Percentiles rank a stretch among this genome's conserved stretches.
These are phyloP conservation scores for Ascochyta viciae-villosae DNA, from an alignment of 2,329 filamentous ascomycete genomes.

Conservation along the genomic window DNA sequence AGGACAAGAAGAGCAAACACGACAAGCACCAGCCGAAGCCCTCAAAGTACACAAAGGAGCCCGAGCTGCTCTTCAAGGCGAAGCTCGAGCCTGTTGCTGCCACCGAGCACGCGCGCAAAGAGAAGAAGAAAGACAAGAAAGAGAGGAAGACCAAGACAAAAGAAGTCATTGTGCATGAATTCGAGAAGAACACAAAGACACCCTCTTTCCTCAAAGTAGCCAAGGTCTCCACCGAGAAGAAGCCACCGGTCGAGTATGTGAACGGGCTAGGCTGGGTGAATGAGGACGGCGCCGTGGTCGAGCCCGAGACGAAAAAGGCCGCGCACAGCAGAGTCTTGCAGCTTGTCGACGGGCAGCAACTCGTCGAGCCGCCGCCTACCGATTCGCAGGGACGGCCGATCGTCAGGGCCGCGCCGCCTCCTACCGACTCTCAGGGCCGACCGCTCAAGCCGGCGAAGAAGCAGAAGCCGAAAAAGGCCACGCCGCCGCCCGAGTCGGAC, in stretches of 20 bases:
- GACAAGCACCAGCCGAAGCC: constrained; percentile 64
- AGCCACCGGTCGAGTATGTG: constrained; percentile 70
- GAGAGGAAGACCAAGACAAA: constrained; percentile 59
- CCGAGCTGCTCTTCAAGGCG: constrained; percentile 86
- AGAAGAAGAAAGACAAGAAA: constrained; percentile 64
- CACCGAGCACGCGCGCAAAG: constrained; percentile 45
- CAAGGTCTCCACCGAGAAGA: constrained; percentile 52
- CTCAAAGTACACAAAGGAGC: constrained; percentile 80
- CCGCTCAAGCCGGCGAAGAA: constrained; percentile 26
- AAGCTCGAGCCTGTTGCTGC: constrained; percentile 64
- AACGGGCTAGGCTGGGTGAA: constrained; percentile 92
- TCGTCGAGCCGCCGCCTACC: constrained; percentile 21
- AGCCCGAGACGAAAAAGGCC: constrained; percentile 56
- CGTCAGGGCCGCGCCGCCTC: constrained; percentile 28
- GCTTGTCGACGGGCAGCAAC: constrained; percentile 33
- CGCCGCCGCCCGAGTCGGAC: constrained; percentile 33
- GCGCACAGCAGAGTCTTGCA: constrained; percentile 43
- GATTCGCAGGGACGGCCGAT: constrained; percentile 26
- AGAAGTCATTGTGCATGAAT: constrained; percentile 83
- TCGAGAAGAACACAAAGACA: constrained; percentile 81
- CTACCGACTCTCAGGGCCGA: constrained; percentile 9
- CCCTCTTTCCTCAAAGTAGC: constrained; percentile 78
- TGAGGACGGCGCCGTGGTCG: constrained; percentile 76
- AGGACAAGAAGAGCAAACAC: constrained; percentile 64
- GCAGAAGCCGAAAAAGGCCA: constrained; percentile 33